Evolutionary conservation across 202 grass and related monocot genomes (phyloP), one percentile per base, ranked within the genome.

Genomic region (Musa balbisiana): DNA sequence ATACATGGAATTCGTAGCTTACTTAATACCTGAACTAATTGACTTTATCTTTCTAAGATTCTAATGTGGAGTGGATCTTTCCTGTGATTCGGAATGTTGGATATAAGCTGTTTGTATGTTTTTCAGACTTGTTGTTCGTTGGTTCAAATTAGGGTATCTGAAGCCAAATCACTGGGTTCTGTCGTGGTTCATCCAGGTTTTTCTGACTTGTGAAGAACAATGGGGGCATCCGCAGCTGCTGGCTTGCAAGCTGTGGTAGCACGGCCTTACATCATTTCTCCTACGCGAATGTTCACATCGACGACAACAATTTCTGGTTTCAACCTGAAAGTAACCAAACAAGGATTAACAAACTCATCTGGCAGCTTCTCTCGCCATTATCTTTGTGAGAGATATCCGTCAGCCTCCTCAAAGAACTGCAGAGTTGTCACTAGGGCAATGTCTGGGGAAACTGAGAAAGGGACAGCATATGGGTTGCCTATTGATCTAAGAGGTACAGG

Each of bases 181-280:
- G 16, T 77, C n/a, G 11, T 25, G 49, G 26, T n/a, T 20, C 33
- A 80, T n/a, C 64, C 22, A 63, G 51, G 58, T 74, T 68, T 43
- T 8, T 6, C 33, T 43, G 33, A 43, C 49, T 25, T 69, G 75
- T 70, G 56, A 82, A 81, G 53, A 53, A 73, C 26, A 13, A 96
- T 96, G 83, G 89, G 87, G n/a, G 78, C 87, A 63, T 85, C 80
- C 49, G 80, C 82, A 17, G 82, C 89, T 72, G 29, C 80, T 25
- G 67, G 92, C 51, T 76, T 96, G 78, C 92, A 87, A 69, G 59
- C 87, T 64, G 51, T 75, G 3, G 82, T 65, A 26, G 54, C 52
- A 2, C 43, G 60, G 27, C 73, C 89, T 49, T 81, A 76, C 69
- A 65, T 92, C 81, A 80, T 82, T 64, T 80, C 78, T 73, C 87